Percentiles rank a stretch among this genome's conserved stretches.
Conservation (phyloP, 495 filamentous ascomycete genomes). For the Aspergillus sclerotioniger region DNA sequence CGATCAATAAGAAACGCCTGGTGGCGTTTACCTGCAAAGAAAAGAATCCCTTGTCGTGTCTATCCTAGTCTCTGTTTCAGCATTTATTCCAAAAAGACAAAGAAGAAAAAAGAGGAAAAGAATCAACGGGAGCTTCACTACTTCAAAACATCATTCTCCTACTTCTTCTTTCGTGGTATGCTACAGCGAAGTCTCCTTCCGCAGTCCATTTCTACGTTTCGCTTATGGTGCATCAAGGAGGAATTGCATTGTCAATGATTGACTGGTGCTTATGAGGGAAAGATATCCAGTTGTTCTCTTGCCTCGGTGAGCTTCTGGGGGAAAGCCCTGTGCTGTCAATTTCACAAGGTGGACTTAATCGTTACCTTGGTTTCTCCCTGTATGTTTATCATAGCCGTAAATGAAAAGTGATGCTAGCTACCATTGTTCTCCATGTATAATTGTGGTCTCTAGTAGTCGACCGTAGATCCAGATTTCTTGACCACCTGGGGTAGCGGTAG, state of each 20-base stretch:
- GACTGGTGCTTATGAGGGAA: conserved; percentile 93
- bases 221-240: conserved; percentile 36
- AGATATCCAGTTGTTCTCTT: conserved; percentile 69
- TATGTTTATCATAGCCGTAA: conserved; percentile 44
- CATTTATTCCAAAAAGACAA: conserved; percentile 34
- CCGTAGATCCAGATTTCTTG: neutral
- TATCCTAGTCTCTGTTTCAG: conserved; percentile 46
- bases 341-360: conserved; percentile 60
- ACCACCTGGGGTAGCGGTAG: neutral
- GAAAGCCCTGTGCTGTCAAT: conserved; percentile 90
- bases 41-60: conserved; percentile 45
- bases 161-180: conserved; percentile 28
- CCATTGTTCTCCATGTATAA: conserved; percentile 19
- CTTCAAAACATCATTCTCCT: conserved; percentile 31
- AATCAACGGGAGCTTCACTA: conserved; percentile 29
- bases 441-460: neutral
- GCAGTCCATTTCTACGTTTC: conserved; percentile 22
- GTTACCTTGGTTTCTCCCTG: conserved; percentile 56
- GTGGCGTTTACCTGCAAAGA: conserved; percentile 5
- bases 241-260: conserved; percentile 52
- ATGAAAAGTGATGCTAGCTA: conserved; percentile 39
- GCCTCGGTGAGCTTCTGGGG: conserved; percentile 55
- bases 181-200: conserved; percentile 18
- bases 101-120: conserved; percentile 41
- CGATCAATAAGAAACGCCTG: neutral